Base-by-base conservation (phyloP, 148 eudicot species). In the Rhododendron ovatum region DNA sequence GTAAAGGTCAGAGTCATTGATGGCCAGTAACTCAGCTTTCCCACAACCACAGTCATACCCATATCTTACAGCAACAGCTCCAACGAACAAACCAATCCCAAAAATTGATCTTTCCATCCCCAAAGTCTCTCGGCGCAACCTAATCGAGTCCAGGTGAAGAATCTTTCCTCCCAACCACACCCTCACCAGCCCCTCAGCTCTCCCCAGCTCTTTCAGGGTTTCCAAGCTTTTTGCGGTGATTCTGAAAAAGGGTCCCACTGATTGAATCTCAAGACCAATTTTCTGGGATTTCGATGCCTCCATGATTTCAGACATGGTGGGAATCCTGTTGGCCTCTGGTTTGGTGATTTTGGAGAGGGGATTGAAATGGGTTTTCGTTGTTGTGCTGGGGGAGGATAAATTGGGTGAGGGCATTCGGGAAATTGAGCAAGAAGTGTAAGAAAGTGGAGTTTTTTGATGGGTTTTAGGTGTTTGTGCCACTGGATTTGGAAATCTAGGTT, bases 11-110 rank as follows among this genome's bases (percentile, higher is more conserved):
- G 99, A 88, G 88, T 96, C 99, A 87, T 96, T 93, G 75, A 96
- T 95, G 74, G 99, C 99, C 57, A 96, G 98, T 91, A 96, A 85
- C 90, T 96, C 94, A 83, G 99, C 98, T 78, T 87, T 90, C 13
- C 14, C 45, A 83, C 99, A 96, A 9, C 98, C 98, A 88, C 89
- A 92, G 69, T 96, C 99, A 85, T 91, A 93, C 5, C 98, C 98
- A 91, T 92, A 90, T 41, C 99, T 83, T 69, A 94, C 80, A 5
- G 98, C 96, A 69, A 96, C 96, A 3, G 99, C 99, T 48, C 98
- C 99, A 87, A 96, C 83, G 53, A 95, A 96, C 92, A 96, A 88
- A 0, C 99, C 98, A 22, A 93, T 95, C 22, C 99, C 99, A 78
- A 95, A 96, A 7, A 96, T 92, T 26, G 99, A 96, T 61, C 86